Conservation (phyloP, 345 rosid genomes). For the Anastatica hierochuntica region DNA sequence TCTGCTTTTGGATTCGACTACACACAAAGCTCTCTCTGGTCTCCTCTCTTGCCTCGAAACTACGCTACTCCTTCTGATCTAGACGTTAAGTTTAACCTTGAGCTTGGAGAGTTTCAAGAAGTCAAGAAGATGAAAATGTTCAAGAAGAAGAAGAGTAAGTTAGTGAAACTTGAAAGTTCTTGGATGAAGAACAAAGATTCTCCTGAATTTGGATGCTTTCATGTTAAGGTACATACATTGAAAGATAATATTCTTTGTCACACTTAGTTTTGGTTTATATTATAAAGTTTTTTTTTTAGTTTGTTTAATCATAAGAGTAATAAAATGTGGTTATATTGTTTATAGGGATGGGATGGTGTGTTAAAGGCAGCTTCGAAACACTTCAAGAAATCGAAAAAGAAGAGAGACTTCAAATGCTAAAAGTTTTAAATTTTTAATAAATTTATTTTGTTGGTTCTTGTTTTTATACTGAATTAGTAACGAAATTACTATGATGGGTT, state of each 20-base stretch:
- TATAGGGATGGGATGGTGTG: conserved; percentile 61
- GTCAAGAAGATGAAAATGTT: neutral
- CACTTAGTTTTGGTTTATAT: neutral
- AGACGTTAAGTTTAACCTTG: conserved; percentile 30
- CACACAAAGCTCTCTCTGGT: conserved; percentile 85
- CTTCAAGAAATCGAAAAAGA: conserved; percentile 65
- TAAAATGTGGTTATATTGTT: neutral
- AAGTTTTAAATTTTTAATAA: neutral
- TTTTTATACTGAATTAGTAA: neutral
- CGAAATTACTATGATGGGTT: neutral
- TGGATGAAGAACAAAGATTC: conserved; percentile 31
- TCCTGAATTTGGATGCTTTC: conserved; percentile 35
- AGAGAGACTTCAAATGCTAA: conserved; percentile 37
- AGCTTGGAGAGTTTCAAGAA: conserved; percentile 24
- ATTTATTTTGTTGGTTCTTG: neutral
- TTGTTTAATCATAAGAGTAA: neutral
- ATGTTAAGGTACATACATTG: conserved; percentile 37
- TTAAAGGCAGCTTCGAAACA: conserved; percentile 68
- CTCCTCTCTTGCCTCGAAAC: conserved; percentile 60
- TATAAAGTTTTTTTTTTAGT: neutral
- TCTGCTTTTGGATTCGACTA: conserved; percentile 66
- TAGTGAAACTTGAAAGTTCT: conserved; percentile 13
- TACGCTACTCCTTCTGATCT: conserved; percentile 35
- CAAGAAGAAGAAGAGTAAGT: conserved; percentile 23
- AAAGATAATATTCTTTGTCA: neutral